phyloP scores from a whole-genome alignment of 768 basidiomycete genomes.

The Leccinum fibrillosum region DNA sequence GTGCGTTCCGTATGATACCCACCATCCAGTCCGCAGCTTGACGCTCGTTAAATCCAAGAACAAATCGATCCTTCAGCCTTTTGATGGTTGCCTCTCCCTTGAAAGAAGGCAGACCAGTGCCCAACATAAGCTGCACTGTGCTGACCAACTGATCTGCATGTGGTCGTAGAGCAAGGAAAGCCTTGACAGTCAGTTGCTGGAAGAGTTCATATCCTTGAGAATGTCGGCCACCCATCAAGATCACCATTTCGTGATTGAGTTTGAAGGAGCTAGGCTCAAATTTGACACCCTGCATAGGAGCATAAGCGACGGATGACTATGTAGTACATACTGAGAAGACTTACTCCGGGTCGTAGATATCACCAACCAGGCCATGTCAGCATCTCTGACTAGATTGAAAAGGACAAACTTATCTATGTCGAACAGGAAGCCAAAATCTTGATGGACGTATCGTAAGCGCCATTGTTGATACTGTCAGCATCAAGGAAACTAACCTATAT shows the following conservation, averaged over 20 bases:
- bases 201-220: constrained; percentile 95
- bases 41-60: constrained; percentile 74
- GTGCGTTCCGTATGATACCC: constrained; percentile 83
- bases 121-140: constrained; percentile 91
- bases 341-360: constrained; percentile 57
- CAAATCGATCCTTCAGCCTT: constrained; percentile 84
- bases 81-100: constrained; percentile 93
- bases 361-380: constrained; percentile 27
- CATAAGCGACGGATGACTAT: constrained; percentile 4
- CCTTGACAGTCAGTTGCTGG: constrained; percentile 91
- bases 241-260: constrained; percentile 97
- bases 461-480: neutral
- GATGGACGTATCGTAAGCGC: constrained; percentile 9
- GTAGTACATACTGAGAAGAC: constrained; percentile 18
- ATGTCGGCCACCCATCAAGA: constrained; percentile 92
- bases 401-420: constrained; percentile 88
- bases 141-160: constrained; percentile 88
- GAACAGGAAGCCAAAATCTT: constrained; percentile 94
- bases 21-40: constrained; percentile 96
- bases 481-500: constrained; percentile 67
- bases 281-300: constrained; percentile 77
- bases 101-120: constrained; percentile 92
- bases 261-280: constrained; percentile 99
- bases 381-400: constrained; percentile 7
- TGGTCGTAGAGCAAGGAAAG: constrained; percentile 94